Evolutionary conservation across 306 rosid species (phyloP), one percentile per base, ranked within the genome.

Genomic region (Sindora glabra): DNA sequence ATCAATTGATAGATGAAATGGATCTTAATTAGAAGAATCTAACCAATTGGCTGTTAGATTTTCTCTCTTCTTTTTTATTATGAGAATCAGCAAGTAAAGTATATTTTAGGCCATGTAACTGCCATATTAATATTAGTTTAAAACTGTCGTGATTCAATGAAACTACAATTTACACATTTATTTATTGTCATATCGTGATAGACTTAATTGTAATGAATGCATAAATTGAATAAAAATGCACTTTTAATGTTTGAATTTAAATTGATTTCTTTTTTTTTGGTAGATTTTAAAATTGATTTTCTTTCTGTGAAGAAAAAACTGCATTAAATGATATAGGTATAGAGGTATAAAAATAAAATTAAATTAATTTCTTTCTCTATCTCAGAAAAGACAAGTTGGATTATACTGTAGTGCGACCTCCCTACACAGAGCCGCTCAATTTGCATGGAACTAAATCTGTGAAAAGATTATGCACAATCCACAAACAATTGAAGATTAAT

Each of bases 341-440:
- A 23, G 18, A 57, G 49, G n/a, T n/a, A n/a, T n/a, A n/a, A n/a
- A n/a, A n/a, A n/a, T n/a, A n/a, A n/a, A n/a, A n/a, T n/a, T n/a
- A 64, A 52, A 11, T 41, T 5, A 57, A 37, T 27, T 38, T 48
- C 14, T 46, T 51, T 80, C 59, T 30, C 59, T 46, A 73, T 76
- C 80, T 72, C 59, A 62, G 64, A 77, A 51, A 61, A 57, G 61
- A 69, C 54, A 64, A 2, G 68, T 38, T 66, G 49, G 72, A 84
- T 84, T 80, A 49, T 49, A 45, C 26, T 80, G 86, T 63, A 57
- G 76, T 62, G 50, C 46, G 76, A 65, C 82, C 57, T 40, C 72
- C 70, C 62, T 66, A 49, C 90, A 77, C 21, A 53, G 17, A 48
- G 63, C 68, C 66, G 71, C 64, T 74, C 45, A 58, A 71, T 47